Conservation (phyloP, 805 yeast genomes). For the Kazachstania martiniae region DNA sequence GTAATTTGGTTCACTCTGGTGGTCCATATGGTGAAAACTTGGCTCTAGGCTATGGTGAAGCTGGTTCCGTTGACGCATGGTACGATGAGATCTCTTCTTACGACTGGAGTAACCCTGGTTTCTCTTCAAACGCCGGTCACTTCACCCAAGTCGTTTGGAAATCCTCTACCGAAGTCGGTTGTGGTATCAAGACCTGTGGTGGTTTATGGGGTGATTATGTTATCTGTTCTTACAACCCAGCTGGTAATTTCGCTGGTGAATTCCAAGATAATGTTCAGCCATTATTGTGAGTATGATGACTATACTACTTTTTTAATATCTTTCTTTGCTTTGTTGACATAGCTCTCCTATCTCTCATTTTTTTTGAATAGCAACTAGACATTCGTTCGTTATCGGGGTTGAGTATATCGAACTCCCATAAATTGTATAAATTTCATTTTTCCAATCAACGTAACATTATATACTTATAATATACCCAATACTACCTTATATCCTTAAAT, state of each 20-base stretch:
- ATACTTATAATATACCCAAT: no score
- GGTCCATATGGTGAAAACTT: slow-evolving; percentile 63
- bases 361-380: no score
- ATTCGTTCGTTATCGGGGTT: no score
- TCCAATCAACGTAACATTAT: no score
- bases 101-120: slow-evolving; percentile 40
- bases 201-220: slow-evolving; percentile 46
- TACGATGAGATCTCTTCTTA: slow-evolving; percentile 52
- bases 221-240: slow-evolving; percentile 63
- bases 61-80: slow-evolving; percentile 56
- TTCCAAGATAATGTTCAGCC: slow-evolving; percentile 9
- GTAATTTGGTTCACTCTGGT: slow-evolving; percentile 50
- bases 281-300: slow-evolving; percentile 1
- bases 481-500: no score
- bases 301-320: neutral
- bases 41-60: slow-evolving; percentile 47
- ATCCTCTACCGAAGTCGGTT: slow-evolving; percentile 48
- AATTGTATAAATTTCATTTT: no score
- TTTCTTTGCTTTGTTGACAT: no score
- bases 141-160: slow-evolving; percentile 73
- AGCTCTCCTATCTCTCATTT: no score
- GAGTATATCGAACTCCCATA: no score
- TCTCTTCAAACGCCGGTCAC: slow-evolving; percentile 43
- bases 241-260: slow-evolving; percentile 46
- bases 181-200: slow-evolving; percentile 55